Conservation (phyloP, 805 yeast genomes). For the Candida adriatica region DNA sequence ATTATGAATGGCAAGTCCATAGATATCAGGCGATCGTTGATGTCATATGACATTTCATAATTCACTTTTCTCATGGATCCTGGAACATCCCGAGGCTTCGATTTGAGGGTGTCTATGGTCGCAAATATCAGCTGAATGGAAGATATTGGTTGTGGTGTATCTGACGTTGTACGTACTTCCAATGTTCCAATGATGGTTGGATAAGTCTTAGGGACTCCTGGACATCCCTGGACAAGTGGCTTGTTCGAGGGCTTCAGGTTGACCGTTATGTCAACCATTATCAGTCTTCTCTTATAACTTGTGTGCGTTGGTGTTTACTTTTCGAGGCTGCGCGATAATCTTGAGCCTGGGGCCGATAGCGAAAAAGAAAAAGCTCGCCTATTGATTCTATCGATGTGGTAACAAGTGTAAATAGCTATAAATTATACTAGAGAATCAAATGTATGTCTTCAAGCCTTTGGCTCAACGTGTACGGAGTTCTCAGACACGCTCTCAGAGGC, state of each 20-base stretch:
- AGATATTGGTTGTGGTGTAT: slow-evolving; percentile 40
- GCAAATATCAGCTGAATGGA: slow-evolving; percentile 41
- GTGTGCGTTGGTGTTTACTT: slow-evolving; percentile 1
- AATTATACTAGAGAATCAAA: too few relatives aligned
- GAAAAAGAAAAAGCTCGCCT: too few relatives aligned
- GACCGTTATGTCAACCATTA: slow-evolving; percentile 17
- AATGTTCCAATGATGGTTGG: slow-evolving; percentile 56
- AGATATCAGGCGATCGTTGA: slow-evolving; percentile 39
- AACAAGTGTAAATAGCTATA: too few relatives aligned
- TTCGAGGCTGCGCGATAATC: too few relatives aligned
- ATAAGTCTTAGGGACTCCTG: slow-evolving; percentile 56
- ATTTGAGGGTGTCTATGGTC: slow-evolving; percentile 42
- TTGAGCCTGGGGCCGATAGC: too few relatives aligned
- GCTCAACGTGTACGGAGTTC: too few relatives aligned
- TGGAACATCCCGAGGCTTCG: slow-evolving; percentile 31
- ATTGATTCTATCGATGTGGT: too few relatives aligned
- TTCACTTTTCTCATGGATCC: slow-evolving; percentile 25
- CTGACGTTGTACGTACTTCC: slow-evolving; percentile 45
- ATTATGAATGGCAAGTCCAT: slow-evolving; percentile 54
- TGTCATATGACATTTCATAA: slow-evolving; percentile 29
- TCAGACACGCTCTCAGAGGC: too few relatives aligned
- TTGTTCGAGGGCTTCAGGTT: slow-evolving; percentile 43
- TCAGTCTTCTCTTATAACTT: background rate
- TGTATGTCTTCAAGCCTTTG: too few relatives aligned
- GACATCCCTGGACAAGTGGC: slow-evolving; percentile 57